phyloP scores from a whole-genome alignment of 1,284 basidiomycete genomes.

The Trametes hirsuta region DNA sequence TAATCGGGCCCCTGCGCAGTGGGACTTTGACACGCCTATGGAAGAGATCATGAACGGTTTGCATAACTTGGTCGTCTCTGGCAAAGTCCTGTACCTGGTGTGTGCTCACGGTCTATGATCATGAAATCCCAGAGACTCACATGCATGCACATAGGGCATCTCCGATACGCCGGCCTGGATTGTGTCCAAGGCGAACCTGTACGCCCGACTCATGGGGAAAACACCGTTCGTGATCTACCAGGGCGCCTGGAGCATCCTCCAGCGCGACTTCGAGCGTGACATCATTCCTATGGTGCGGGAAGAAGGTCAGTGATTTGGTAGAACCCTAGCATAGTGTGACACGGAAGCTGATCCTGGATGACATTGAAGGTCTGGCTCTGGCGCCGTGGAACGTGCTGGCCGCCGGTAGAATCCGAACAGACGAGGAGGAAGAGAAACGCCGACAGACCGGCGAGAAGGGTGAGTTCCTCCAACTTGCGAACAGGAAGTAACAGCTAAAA shows the following conservation, averaged over 20 bases:
- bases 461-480: neutral
- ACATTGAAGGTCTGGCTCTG: conserved; percentile 44
- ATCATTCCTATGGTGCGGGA: conserved; percentile 54
- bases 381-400: conserved; percentile 57
- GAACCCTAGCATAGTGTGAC: too few relatives aligned
- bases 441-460: conserved; percentile 46
- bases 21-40: conserved; percentile 46
- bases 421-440: conserved; percentile 49
- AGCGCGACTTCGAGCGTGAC: conserved; percentile 39
- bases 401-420: conserved; percentile 49
- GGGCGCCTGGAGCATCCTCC: conserved; percentile 54
- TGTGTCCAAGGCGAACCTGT: conserved; percentile 33
- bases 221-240: conserved; percentile 58
- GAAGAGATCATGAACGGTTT: conserved; percentile 54
- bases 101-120: conserved; percentile 43
- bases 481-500: neutral
- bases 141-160: conserved; percentile 25
- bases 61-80: conserved; percentile 42
- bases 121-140: conserved; percentile 9
- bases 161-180: conserved; percentile 37
- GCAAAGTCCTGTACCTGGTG: conserved; percentile 50
- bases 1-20: conserved; percentile 24
- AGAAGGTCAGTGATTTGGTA: conserved; percentile 35
- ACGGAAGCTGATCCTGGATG: too few relatives aligned
- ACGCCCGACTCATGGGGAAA: conserved; percentile 43